Evolutionary conservation across 2,329 filamentous ascomycete genomes (phyloP).

Genomic region (Fusarium continuum): DNA sequence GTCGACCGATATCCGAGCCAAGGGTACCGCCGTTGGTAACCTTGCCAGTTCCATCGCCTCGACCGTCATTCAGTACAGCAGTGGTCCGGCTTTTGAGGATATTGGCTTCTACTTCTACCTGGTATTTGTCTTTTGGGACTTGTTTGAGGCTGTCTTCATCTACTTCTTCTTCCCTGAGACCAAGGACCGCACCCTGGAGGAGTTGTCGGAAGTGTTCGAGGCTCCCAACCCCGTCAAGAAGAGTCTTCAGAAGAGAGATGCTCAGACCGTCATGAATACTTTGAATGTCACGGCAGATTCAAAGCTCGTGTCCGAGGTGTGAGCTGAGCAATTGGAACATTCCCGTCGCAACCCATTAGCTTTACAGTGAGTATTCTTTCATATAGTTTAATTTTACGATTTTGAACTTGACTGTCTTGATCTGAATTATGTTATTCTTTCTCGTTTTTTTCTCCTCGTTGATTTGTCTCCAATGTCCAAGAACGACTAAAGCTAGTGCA

Average conservation of each 20-base stretch:
- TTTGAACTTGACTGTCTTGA: background rate
- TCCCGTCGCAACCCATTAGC: background rate
- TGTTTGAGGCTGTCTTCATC: slow-evolving; percentile 53
- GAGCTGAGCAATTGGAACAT: background rate
- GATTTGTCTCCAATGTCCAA: too few relatives aligned
- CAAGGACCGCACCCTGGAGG: slow-evolving; percentile 61
- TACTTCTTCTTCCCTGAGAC: slow-evolving; percentile 63
- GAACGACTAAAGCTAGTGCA: too few relatives aligned
- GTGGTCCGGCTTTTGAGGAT: slow-evolving; percentile 53
- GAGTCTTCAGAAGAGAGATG: slow-evolving; percentile 54
- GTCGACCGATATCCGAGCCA: slow-evolving; percentile 55
- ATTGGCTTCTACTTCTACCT: slow-evolving; percentile 58
- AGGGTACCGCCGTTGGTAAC: slow-evolving; percentile 56
- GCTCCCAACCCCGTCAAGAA: slow-evolving; percentile 57
- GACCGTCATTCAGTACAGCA: slow-evolving; percentile 56
- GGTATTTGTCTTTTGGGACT: slow-evolving; percentile 57
- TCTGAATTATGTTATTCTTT: background rate
- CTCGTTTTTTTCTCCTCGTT: too few relatives aligned
- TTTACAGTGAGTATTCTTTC: background rate
- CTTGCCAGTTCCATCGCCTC: slow-evolving; percentile 51
- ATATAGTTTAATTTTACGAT: background rate
- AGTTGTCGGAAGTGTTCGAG: slow-evolving; percentile 62
- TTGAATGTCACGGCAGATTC: slow-evolving; percentile 44
- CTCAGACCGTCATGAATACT: slow-evolving; percentile 55
- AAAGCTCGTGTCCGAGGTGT: slow-evolving; percentile 40